A percentile compares a stretch with the other conserved stretches of the same genome.
Conservation (phyloP, 1,139 yeast species). For the Hyphopichia pseudoburtonii region DNA sequence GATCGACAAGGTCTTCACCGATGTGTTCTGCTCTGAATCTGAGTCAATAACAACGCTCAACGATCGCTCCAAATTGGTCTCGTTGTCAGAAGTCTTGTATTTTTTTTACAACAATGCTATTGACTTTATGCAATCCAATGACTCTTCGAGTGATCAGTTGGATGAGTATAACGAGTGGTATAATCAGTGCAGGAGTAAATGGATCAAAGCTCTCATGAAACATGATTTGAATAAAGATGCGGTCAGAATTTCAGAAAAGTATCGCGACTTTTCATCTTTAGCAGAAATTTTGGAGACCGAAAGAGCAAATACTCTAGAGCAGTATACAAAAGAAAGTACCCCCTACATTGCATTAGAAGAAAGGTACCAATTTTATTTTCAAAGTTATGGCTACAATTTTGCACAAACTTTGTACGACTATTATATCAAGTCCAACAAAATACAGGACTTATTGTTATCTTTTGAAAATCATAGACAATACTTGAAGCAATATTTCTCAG, state of each 20-base stretch:
- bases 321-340: conserved; percentile 16
- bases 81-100: conserved; percentile 34
- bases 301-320: conserved; percentile 32
- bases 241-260: conserved; percentile 63
- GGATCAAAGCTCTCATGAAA: conserved; percentile 57
- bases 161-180: conserved; percentile 39
- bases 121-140: conserved; percentile 28
- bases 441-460: conserved; percentile 54
- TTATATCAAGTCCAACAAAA: conserved; percentile 54
- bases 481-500: conserved; percentile 53
- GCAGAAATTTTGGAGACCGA: conserved; percentile 63
- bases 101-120: conserved; percentile 40
- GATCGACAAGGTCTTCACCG: conserved; percentile 32
- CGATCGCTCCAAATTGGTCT: conserved; percentile 19
- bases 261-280: conserved; percentile 63
- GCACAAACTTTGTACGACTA: conserved; percentile 65
- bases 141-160: conserved; percentile 21
- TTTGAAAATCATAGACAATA: conserved; percentile 55
- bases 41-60: conserved; percentile 14
- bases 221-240: conserved; percentile 54
- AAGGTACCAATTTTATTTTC: conserved; percentile 55
- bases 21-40: conserved; percentile 15
- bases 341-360: conserved; percentile 16
- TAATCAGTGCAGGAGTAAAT: conserved; percentile 28
- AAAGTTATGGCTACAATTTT: conserved; percentile 65